phyloP scores from a whole-genome alignment of 2,329 filamentous ascomycete genomes.

The Colletotrichum sp. region DNA sequence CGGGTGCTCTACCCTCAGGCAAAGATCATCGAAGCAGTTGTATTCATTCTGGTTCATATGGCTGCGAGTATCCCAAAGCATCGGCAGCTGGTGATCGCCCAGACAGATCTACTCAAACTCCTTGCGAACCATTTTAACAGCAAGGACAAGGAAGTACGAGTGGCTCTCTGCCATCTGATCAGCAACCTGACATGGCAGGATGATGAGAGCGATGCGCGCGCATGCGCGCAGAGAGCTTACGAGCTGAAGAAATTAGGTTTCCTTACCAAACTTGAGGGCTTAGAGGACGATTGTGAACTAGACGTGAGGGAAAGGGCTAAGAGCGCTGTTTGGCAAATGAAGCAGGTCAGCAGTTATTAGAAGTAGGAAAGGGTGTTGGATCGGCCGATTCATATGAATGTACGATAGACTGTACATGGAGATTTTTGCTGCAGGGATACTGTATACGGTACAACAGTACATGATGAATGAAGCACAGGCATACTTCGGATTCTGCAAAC shows the following conservation, averaged over 20 bases:
- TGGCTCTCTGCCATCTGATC: conserved; percentile 81
- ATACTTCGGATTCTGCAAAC: not conserved
- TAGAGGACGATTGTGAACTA: conserved; percentile 74
- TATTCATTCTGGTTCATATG: conserved; percentile 86
- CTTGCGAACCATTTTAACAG: conserved; percentile 77
- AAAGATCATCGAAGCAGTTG: conserved; percentile 78
- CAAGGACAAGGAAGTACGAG: conserved; percentile 74
- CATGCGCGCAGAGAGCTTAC: conserved; percentile 68
- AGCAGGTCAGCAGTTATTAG: conserved; percentile 35
- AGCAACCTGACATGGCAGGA: conserved; percentile 88
- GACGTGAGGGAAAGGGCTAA: conserved; percentile 87
- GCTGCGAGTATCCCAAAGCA: conserved; percentile 82
- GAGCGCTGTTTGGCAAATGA: conserved; percentile 77
- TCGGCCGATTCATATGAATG: not conserved
- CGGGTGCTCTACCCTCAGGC: conserved; percentile 61
- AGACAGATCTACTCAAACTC: conserved; percentile 76
- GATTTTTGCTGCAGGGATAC: not conserved
- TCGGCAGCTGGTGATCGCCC: conserved; percentile 76
- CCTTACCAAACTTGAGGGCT: conserved; percentile 65
- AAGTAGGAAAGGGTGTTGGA: not conserved
- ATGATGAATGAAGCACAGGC: conserved; percentile 15
- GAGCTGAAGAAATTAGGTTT: conserved; percentile 78
- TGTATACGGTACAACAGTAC: conserved; percentile 9
- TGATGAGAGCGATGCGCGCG: conserved; percentile 68
- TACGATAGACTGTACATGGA: conserved; percentile 15